These are phyloP conservation scores for Cudoniella acicularis DNA, from an alignment of 495 filamentous ascomycete genomes.

Conservation along the genomic window DNA sequence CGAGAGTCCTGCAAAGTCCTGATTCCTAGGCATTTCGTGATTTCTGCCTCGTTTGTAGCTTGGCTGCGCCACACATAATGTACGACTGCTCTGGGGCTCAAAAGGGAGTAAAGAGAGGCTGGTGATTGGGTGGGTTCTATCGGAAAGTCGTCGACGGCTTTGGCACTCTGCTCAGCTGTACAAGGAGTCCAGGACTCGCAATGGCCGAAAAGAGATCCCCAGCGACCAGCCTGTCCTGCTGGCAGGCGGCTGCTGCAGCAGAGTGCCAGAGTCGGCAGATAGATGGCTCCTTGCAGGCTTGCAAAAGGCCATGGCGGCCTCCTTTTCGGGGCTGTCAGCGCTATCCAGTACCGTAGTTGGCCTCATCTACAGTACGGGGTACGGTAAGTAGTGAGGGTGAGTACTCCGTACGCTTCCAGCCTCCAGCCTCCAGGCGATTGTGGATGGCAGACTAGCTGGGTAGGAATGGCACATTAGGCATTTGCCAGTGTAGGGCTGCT, in stretches of 20 bases:
- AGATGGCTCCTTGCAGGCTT: no score
- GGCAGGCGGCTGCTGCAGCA: no score
- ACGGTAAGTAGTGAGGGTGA: no score
- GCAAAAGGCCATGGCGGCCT: not conserved
- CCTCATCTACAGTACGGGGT: not conserved
- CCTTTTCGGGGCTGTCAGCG: not conserved
- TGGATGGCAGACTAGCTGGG: no score
- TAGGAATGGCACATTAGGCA: no score
- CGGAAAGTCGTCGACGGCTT: not conserved
- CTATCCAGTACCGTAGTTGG: not conserved
- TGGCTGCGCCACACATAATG: constrained; percentile 6
- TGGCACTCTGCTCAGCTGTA: constrained; percentile 9
- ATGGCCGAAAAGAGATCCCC: no score
- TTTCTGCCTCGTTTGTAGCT: not conserved
- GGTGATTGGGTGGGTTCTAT: constrained; percentile 2
- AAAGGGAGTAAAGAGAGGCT: not conserved
- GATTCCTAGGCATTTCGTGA: not conserved
- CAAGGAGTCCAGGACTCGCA: constrained; percentile 1
- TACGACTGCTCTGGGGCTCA: constrained; percentile 8
- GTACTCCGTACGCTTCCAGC: no score
- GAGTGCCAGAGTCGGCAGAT: not conserved
- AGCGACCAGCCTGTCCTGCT: no score
- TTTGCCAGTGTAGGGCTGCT: no score
- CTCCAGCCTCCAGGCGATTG: no score
- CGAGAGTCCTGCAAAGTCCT: constrained; percentile 20